Base-by-base conservation (phyloP, 768 basidiomycete genomes). In the Kwoniella bestiolae region DNA sequence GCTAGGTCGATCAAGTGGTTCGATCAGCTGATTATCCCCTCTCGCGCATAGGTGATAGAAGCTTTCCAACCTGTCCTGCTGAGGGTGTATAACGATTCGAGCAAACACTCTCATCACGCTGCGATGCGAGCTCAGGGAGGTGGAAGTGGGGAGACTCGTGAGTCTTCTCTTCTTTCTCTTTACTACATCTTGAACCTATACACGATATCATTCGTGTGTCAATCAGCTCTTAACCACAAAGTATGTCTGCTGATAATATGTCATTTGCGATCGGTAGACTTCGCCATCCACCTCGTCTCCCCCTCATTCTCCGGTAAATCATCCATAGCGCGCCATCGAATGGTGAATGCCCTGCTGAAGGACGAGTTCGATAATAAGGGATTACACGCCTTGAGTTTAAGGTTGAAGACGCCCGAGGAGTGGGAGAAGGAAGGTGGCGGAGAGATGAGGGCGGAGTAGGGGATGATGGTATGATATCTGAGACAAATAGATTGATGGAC, bases 101-200 rank as follows among this genome's bases (percentile, higher is more conserved):
- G 68, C 7, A 80, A 81, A 68, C 81, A 82, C 64, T 57, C 79
- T 4, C 80, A 82, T 66, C 83, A 84, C 56, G 72, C 81, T 0
- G 79, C 83, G 0, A 84, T 84, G 83, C 47, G 77, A 47, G 82
- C 81, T 8, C 51, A 68, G 21, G 82, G 82, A 3, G 83, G 81
- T 7, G 81, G 80, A 0, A 67, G 63, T 34, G 83, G 82, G n/a
- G 83, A 84, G 67, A 82, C 82, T n/a, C 83, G 83, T 78, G 50
- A 72, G 81, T 76, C 12, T 18, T 29, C 16, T 4, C n/a, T 5
- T 7, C n/a, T 16, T n/a, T n/a, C n/a, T n/a, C n/a, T n/a, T n/a
- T n/a, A n/a, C n/a, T n/a, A n/a, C n/a, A n/a, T n/a, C n/a, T n/a
- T n/a, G n/a, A n/a, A n/a, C n/a, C n/a, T n/a, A n/a, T n/a, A n/a